Conservation (phyloP, 805 yeast species). For the Helenozyma rhizophorensis region DNA sequence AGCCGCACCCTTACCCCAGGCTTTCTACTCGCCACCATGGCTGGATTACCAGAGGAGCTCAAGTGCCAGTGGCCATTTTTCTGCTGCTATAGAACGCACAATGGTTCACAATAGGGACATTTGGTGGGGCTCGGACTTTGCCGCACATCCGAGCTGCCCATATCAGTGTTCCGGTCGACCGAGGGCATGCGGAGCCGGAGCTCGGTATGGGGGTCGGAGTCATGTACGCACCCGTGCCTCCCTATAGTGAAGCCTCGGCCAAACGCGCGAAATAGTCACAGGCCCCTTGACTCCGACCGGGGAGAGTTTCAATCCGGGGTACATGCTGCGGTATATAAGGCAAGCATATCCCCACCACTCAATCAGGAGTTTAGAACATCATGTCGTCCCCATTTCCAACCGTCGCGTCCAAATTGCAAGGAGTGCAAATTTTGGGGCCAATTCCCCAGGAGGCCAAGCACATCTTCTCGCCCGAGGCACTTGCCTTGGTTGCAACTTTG, state of each 20-base stretch:
- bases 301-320: conserved; percentile 16
- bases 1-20: too few species aligned
- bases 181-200: conserved; percentile 1
- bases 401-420: conserved; percentile 40
- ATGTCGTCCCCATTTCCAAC: conserved; percentile 41
- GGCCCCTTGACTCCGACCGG: conserved; percentile 15
- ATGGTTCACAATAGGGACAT: too few species aligned
- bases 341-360: conserved; percentile 1
- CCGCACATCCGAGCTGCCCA: conserved; percentile 5
- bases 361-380: conserved; percentile 1
- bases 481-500: conserved; percentile 65
- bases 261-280: conserved; percentile 5
- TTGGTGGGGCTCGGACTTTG: conserved; percentile 4
- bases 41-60: too few species aligned
- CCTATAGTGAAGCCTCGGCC: conserved; percentile 3
- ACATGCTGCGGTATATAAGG: conserved; percentile 7
- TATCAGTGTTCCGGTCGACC: conserved; percentile 7
- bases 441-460: conserved; percentile 46
- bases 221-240: conserved; percentile 10
- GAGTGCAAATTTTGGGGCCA: conserved; percentile 53
- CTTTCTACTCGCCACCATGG: too few species aligned
- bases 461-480: conserved; percentile 57
- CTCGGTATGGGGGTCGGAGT: background rate
- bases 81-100: too few species aligned
- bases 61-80: too few species aligned